phyloP scores from a whole-genome alignment of 495 filamentous ascomycete species.

The Penicillium ochrochloron region DNA sequence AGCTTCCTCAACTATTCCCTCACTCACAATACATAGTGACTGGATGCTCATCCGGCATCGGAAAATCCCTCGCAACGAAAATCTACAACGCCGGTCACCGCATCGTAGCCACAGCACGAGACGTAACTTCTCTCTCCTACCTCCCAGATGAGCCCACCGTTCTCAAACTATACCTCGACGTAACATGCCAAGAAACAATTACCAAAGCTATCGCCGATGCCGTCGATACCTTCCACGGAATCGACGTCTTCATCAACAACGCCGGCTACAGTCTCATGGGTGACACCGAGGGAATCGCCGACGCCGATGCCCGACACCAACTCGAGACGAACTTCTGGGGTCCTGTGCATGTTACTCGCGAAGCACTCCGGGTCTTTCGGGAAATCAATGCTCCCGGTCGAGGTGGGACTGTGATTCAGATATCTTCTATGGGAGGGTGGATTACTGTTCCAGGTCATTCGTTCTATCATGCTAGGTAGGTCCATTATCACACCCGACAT shows the following conservation, averaged over 20 bases:
- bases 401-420: conserved; percentile 57
- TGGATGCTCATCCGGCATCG: conserved; percentile 42
- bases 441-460: conserved; percentile 48
- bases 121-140: conserved; percentile 30
- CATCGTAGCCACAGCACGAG: conserved; percentile 54
- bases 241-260: conserved; percentile 64
- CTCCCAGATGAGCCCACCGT: conserved; percentile 40
- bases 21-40: conserved; percentile 23
- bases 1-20: background rate
- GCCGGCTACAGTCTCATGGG: conserved; percentile 55
- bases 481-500: no score
- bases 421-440: conserved; percentile 58
- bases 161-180: conserved; percentile 53
- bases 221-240: conserved; percentile 44
- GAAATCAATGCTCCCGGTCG: conserved; percentile 20
- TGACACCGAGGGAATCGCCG: conserved; percentile 48
- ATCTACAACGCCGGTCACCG: conserved; percentile 45
- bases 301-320: conserved; percentile 40
- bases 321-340: conserved; percentile 61
- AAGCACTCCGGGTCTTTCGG: conserved; percentile 32
- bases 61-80: conserved; percentile 45
- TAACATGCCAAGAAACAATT: conserved; percentile 45
- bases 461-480: conserved; percentile 56
- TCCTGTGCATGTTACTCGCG: conserved; percentile 42
- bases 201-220: conserved; percentile 42